Base-by-base conservation (phyloP, 2,329 filamentous ascomycete genomes). In the Raffaelea albimanens region DNA sequence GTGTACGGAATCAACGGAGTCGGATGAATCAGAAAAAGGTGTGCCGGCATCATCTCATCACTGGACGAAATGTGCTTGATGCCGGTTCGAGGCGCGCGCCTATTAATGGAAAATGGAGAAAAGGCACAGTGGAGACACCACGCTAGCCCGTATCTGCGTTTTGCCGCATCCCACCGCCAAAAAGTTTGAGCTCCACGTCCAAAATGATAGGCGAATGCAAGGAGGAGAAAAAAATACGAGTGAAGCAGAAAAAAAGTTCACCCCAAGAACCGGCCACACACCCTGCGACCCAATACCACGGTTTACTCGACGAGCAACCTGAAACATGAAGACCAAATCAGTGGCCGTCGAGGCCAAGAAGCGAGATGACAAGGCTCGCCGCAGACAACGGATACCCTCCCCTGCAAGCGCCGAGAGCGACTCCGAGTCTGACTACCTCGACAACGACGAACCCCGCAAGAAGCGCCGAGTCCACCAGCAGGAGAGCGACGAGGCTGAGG, bases 371-470 rank as follows among this genome's bases (percentile, higher is more conserved):
- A 25, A 38, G 23, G 18, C 14, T 10, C 16, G 18, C 13, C 7
- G 29, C 36, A 25, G 14, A n/a, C 19, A 43, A 11, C 10, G 34
- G 5, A 18, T 14, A 29, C 19, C 36, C 42, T 39, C 40, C 36
- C 9, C 19, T 36, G 14, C n/a, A n/a, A n/a, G n/a, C n/a, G n/a
- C n/a, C n/a, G 43, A 43, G n/a, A 40, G 48, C 33, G 50, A 55
- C 33, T 58, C 60, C 38, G 64, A 64, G 56, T 78, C 75, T 33
- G 73, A 77, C 54, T 69, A 66, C 50, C 67, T 78, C 39, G 66
- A 67, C 49, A 65, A 59, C 49, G 53, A 53, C 44, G 55, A 55
- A 39, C 61, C 65, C 46, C 63, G 66, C 40, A 68, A 68, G 53
- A 65, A 53, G 44, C 55, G 52, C 14, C 50, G 53, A 20, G 39